These are phyloP conservation scores for Pachysandra terminalis DNA, from an alignment of 164 flowering plant genomes.

Conservation along the genomic window DNA sequence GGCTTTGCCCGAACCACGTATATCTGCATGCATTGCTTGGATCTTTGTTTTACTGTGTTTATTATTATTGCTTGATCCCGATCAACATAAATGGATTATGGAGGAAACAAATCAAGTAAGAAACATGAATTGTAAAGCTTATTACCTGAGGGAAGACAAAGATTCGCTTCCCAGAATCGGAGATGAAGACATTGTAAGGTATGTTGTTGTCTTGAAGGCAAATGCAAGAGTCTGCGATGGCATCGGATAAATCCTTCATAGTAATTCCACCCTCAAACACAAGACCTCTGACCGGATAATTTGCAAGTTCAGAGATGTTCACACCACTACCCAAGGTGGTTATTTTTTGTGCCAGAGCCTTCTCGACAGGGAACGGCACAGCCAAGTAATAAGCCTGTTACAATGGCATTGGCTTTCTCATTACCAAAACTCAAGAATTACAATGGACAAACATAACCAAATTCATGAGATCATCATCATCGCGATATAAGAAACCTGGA, in stretches of 20 bases:
- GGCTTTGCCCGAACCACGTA: no score
- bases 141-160: constrained; percentile 64
- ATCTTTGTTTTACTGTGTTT: no score
- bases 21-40: no score
- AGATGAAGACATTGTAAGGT: constrained; percentile 60
- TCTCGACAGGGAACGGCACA: constrained; percentile 58
- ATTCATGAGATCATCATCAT: not conserved
- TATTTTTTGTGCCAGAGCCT: constrained; percentile 48
- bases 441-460: not conserved
- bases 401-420: not conserved
- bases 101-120: not conserved
- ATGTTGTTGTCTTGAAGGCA: constrained; percentile 63
- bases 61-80: no score
- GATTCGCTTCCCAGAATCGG: constrained; percentile 54
- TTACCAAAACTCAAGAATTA: not conserved
- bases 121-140: not conserved
- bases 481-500: constrained; percentile 35
- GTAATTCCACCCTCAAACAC: constrained; percentile 56
- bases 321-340: constrained; percentile 30
- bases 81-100: no score
- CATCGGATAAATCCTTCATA: constrained; percentile 35
- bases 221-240: constrained; percentile 52
- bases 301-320: constrained; percentile 37
- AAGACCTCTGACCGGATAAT: constrained; percentile 60
- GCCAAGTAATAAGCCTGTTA: constrained; percentile 62